Evolutionary conservation across 2,329 filamentous ascomycete species (phyloP).

Genomic region (Truncatella angustata): DNA sequence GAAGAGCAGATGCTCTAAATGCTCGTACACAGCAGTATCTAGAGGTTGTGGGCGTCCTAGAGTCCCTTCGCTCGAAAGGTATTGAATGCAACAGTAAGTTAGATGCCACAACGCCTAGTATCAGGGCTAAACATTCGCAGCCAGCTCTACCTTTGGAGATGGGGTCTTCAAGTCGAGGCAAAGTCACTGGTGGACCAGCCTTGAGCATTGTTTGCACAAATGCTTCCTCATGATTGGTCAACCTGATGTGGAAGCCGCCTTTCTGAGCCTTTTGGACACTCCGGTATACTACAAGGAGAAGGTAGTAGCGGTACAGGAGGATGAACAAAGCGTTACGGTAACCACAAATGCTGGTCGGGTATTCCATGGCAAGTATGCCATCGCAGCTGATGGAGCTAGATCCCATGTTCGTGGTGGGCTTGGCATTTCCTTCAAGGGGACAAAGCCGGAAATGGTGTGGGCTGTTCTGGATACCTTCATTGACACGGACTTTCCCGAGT

Average conservation of each 20-base stretch:
- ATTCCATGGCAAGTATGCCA: conserved; percentile 38
- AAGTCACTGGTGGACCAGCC: conserved; percentile 45
- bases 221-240: conserved; percentile 52
- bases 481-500: conserved; percentile 46
- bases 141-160: conserved; percentile 45
- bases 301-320: conserved; percentile 30
- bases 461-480: conserved; percentile 47
- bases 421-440: conserved; percentile 40
- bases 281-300: conserved; percentile 36
- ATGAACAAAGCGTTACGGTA: conserved; percentile 21
- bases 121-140: conserved; percentile 22
- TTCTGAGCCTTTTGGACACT: conserved; percentile 32
- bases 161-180: conserved; percentile 47
- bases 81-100: conserved; percentile 48
- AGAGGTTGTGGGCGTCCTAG: conserved; percentile 41
- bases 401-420: conserved; percentile 42
- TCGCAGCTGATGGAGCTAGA: conserved; percentile 52
- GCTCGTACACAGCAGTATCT: conserved; percentile 48
- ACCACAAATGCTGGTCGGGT: conserved; percentile 29
- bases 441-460: conserved; percentile 50
- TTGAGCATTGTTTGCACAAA: conserved; percentile 42
- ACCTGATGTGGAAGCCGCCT: conserved; percentile 39
- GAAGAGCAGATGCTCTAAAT: conserved; percentile 47
- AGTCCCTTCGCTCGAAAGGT: conserved; percentile 38
- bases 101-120: background rate